These are phyloP conservation scores for Polygonum maritimum DNA, from an alignment of 148 eudicot genomes.

Conservation along the genomic window DNA sequence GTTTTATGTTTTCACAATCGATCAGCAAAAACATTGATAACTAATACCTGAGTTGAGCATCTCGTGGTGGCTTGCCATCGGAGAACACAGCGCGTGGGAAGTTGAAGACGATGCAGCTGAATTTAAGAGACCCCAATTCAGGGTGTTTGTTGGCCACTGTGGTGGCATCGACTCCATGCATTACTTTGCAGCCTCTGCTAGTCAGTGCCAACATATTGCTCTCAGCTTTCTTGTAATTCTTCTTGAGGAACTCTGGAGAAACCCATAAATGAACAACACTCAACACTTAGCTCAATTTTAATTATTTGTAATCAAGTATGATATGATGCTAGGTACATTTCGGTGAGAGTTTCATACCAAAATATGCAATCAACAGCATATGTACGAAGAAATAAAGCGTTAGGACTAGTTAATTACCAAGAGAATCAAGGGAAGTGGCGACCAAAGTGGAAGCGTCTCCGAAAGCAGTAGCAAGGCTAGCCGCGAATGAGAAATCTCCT, in stretches of 20 bases:
- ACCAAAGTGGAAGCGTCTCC: constrained; percentile 10
- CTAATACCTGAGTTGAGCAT: background rate
- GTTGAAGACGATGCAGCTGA: background rate
- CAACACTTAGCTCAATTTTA: too few species aligned
- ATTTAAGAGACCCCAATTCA: background rate
- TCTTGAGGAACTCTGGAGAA: background rate
- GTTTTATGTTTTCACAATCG: too few species aligned
- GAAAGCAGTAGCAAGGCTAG: constrained; percentile 6
- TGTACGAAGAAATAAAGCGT: too few species aligned
- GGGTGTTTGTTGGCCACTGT: background rate
- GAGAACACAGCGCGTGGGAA: background rate
- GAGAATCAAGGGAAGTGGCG: constrained; percentile 7
- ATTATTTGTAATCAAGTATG: too few species aligned
- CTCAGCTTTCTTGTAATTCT: background rate
- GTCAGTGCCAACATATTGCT: background rate
- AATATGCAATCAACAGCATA: too few species aligned
- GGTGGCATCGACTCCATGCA: background rate
- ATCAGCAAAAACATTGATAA: too few species aligned
- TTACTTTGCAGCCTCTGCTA: background rate
- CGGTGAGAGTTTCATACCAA: too few species aligned
- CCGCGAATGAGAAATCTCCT: constrained; percentile 17
- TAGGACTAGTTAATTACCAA: background rate
- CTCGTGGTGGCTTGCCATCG: background rate
- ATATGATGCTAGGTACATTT: too few species aligned
- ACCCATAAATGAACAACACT: background rate